These are phyloP conservation scores for Circinella minor DNA, from an alignment of 371 early-diverging fungal species.

Conservation along the genomic window DNA sequence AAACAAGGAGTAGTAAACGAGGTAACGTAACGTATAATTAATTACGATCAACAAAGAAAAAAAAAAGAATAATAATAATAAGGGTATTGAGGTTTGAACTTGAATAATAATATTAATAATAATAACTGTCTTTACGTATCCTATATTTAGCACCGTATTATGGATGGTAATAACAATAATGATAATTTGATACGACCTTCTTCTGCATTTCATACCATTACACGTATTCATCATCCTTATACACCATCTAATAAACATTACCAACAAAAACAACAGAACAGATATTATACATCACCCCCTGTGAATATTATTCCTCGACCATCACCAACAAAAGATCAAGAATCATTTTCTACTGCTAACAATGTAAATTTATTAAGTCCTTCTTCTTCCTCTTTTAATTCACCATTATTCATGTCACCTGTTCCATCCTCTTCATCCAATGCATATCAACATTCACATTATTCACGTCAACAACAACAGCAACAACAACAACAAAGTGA, in stretches of 20 bases:
- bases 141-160: neutral
- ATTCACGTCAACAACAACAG: neutral
- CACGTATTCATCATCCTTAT: neutral
- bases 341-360: too few species aligned
- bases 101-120: too few species aligned
- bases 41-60: too few species aligned
- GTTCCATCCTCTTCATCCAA: neutral
- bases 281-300: neutral
- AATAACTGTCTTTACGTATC: too few species aligned
- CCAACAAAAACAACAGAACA: neutral
- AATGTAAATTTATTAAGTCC: too few species aligned
- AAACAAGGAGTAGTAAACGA: neutral
- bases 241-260: neutral
- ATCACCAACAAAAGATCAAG: neutral
- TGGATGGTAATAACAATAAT: neutral
- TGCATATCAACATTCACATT: neutral
- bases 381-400: too few species aligned
- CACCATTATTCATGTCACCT: constrained; percentile 5
- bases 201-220: constrained; percentile 7
- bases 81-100: too few species aligned
- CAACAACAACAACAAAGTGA: neutral
- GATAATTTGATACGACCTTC: neutral
- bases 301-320: constrained; percentile 5
- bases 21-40: neutral
- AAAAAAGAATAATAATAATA: too few species aligned